Base-by-base conservation (phyloP, 2,329 filamentous ascomycete species). In the Zymoseptoria pseudotritici region DNA sequence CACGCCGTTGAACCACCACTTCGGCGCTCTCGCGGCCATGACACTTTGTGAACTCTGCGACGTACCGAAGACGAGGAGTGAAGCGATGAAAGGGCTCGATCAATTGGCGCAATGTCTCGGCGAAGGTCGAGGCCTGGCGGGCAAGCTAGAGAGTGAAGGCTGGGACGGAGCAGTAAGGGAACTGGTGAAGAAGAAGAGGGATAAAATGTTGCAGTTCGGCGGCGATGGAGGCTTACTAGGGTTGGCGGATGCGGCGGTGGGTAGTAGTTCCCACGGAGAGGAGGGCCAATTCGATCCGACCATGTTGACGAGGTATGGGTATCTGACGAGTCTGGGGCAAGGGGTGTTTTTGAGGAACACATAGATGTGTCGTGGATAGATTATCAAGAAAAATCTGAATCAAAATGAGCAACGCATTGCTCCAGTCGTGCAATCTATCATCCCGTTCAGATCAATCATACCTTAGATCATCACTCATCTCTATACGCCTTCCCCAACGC, bases 1-100 rank as follows among this genome's bases (percentile, higher is more conserved):
- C 53, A 86, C 80, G 57, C 87, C 87, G 0, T 75, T 90, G 52
- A 85, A 84, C 58, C 85, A 89, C 68, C 86, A 90, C 69, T 87
- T 87, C 64, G 81, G 81, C 57, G 80, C 80, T 11, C 77, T 90
- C 9, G 79, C 81, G 1, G 77, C 82, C 10, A 76, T 88, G 67
- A 81, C 82, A n/a, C 75, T 91, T 3, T 73, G 83, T 54, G 83
- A 86, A 64, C 77, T 90, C 36, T 75, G 75, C 31, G 83, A 81
- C 65, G 73, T 81, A 8, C 80, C 84, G 8, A 77, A 76, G 61
- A 83, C 81, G 2, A 80, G 79, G 52, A 81, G 84, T 4, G 83
- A 86, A 64, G 85, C 85, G 0, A 77, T 77, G 13, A 75, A 77
- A 59, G 76, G 83, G 7, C 77, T 87, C 22, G 80, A 78, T 61